Evolutionary conservation across 2,329 filamentous ascomycete species (phyloP), one percentile per base, ranked within the genome.

Genomic region (Aspergillus brasiliensis): DNA sequence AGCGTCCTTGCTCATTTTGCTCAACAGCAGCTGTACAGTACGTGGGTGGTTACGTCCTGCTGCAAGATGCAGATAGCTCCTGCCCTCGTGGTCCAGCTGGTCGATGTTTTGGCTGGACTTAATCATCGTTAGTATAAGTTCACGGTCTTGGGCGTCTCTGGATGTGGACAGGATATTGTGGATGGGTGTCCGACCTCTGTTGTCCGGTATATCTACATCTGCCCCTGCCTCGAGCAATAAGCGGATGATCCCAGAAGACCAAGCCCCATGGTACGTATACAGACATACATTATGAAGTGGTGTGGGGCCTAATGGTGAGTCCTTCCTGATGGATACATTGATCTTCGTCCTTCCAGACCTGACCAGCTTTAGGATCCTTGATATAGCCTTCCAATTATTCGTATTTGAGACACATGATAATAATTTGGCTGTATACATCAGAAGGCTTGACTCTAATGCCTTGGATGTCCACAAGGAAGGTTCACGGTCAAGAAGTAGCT

Each of bases 191-290:
- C 40, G 21, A 4, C 52, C 52, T 34, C 11, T n/a, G 5, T 44
- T 37, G 23, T 63, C 21, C 23, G 57, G 19, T n/a, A 62, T 47
- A 37, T 63, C 58, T 4, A 63, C 58, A 38, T 62, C 51, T 40
- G 60, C 56, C 6, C 40, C 19, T 19, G 58, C 53, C 10, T 52
- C 19, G 23, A 55, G 8, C 5, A 55, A 55, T 4, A 25, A 17
- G 4, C 25, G 38, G 4, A 46, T 17, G 11, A 42, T 13, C 6
- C 28, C 17, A n/a, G 11, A 8, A 28, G 27, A 19, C 37, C 17
- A 25, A 15, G 19, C 11, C 5, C 11, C 3, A 2, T 21, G 11
- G 27, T 17, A 10, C 15, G 27, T 21, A 31, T 3, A 8, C 10
- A 7, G 17, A 21, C 27, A 37, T 10, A 19, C 13, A 17, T 34